Evolutionary conservation across 352 stramenopile genomes (phyloP).

Genomic region (Pythium utonaiense): DNA sequence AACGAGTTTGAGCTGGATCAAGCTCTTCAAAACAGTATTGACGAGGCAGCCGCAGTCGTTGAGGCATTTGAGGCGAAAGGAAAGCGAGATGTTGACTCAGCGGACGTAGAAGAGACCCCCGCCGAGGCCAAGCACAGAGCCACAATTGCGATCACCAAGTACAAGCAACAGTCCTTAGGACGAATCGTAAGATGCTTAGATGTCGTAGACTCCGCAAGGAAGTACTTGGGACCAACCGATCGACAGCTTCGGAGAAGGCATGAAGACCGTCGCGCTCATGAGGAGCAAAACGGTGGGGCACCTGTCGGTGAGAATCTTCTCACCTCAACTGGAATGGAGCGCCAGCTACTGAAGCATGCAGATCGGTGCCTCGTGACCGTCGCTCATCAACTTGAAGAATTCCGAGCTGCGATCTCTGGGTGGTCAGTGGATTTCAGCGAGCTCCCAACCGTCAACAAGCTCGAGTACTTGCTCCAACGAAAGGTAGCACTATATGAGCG

Average conservation of each 20-base stretch:
- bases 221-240: constrained; percentile 23
- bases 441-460: neutral
- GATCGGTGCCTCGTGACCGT: constrained; percentile 15
- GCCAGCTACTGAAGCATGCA: constrained; percentile 12
- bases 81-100: neutral
- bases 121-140: constrained; percentile 2
- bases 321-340: constrained; percentile 13
- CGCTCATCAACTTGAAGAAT: constrained; percentile 7
- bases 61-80: constrained; percentile 17
- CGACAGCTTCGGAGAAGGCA: constrained; percentile 9
- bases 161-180: constrained; percentile 19
- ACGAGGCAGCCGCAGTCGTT: constrained; percentile 12
- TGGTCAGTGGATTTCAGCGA: neutral
- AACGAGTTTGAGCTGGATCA: constrained; percentile 19
- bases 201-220: constrained; percentile 20
- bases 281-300: neutral
- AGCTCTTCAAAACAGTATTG: constrained; percentile 21
- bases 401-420: constrained; percentile 1
- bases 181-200: constrained; percentile 15
- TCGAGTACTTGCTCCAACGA: constrained; percentile 12
- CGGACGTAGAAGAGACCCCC: neutral
- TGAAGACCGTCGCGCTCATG: neutral
- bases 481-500: constrained; percentile 27
- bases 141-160: constrained; percentile 3
- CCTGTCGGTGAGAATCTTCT: neutral